Evolutionary conservation across 805 yeast species (phyloP), one percentile per base, ranked within the genome.

Genomic region (Saccharomycopsis amapae): DNA sequence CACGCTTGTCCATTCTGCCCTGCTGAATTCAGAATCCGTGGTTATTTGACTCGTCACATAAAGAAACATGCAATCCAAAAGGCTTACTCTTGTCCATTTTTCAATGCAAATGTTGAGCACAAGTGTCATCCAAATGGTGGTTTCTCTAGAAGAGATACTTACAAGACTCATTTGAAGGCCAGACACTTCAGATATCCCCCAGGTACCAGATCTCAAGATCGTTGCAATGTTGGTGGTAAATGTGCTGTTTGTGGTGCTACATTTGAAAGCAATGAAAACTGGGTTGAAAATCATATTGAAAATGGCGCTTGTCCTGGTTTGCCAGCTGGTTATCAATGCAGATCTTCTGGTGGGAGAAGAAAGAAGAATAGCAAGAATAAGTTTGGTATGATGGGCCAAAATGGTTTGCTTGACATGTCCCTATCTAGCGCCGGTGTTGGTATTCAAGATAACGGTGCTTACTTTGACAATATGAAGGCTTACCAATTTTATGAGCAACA

Each of bases 71-170:
- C 73, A 23, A 78, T 74, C 61, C 76, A 78, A 54, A 78, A 77
- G 22, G 81, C 85, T 26, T 88, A 78, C 66, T 76, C 76, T 58
- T 88, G 97, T 57, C 97, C 97, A 1, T 85, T 76, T 61, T 76
- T 42, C 49, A 60, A 58, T 42, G 59, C 66, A 22, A 56, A 57
- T 22, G 48, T 28, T 50, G 59, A 44, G 42, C 56, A 32, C 38
- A 53, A 72, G 51, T 87, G 96, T 59, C 97, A 88, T 60, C 75
- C 76, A 45, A 77, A 86, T 4, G 96, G 96, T 4, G 79, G 84
- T 28, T 88, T 88, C 57, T 78, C 88, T 12, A 72, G 96, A 40
- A 83, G 96, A 60, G 96, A 88, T 60, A 88, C 96, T 4, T 88
- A 77, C 65, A 88, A 88, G 59, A 88, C 88, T 63, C 96, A 88